These are phyloP conservation scores for Climacium dendroides DNA, from an alignment of 225 moss, liverwort and hornwort genomes.

Conservation along the genomic window DNA sequence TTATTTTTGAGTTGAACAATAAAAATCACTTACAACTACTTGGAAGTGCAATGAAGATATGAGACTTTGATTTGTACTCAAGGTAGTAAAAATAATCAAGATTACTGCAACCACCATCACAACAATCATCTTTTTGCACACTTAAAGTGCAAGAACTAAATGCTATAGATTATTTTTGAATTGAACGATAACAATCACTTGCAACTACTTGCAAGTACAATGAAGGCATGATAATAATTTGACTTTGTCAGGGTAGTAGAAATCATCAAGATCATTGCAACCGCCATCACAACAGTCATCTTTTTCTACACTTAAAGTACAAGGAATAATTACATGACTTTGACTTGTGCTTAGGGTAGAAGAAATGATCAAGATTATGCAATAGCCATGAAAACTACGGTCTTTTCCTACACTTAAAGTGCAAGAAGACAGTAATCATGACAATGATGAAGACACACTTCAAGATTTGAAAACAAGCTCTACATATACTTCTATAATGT, in stretches of 20 bases:
- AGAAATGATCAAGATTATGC: background rate
- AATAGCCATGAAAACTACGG: fast-evolving
- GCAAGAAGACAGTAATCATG: no score
- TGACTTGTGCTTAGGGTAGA: fast-evolving
- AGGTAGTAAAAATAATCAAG: background rate
- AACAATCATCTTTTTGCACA: background rate
- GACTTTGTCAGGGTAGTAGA: background rate
- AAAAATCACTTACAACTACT: background rate
- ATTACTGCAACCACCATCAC: background rate
- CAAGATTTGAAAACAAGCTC: background rate
- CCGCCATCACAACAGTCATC: background rate
- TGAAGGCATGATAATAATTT: background rate
- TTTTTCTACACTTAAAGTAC: background rate
- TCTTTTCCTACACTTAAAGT: background rate
- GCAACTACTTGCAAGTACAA: background rate
- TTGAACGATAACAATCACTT: fast-evolving
- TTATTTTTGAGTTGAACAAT: no score
- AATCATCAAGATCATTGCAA: background rate
- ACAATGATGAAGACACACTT: background rate
- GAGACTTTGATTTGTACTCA: fast-evolving
- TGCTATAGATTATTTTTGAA: background rate
- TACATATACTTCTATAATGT: background rate
- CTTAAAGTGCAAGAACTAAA: background rate
- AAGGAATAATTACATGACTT: background rate
- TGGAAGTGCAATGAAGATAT: background rate